Percentiles rank a stretch among this genome's conserved stretches.
phyloP scores from a whole-genome alignment of 768 basidiomycete genomes.

The Fomitopsis serialis region DNA sequence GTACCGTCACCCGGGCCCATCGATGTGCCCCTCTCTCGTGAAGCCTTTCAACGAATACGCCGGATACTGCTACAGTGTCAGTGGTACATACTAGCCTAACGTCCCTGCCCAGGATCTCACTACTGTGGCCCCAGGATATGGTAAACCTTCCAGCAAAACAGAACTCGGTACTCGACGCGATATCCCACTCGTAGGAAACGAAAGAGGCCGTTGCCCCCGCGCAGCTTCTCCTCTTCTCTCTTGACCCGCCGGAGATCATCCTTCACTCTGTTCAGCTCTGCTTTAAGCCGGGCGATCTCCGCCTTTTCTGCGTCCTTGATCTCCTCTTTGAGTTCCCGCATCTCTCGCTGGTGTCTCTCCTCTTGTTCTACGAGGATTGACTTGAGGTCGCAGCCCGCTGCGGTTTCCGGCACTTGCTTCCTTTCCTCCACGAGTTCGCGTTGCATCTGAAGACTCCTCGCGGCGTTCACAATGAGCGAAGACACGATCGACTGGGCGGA shows the following conservation, averaged over 20 bases:
- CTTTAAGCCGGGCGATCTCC: slow-evolving; percentile 2
- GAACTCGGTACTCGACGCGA: not conserved
- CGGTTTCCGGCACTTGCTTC: slow-evolving; percentile 7
- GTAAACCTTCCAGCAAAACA: not conserved
- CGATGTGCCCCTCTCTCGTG: too few species aligned
- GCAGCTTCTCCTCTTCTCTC: not conserved
- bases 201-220: not conserved
- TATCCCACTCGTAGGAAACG: too few species aligned
- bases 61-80: too few species aligned
- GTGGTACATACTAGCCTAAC: too few species aligned
- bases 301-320: slow-evolving; percentile 1
- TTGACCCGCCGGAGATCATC: not conserved
- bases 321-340: slow-evolving; percentile 22
- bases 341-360: slow-evolving; percentile 7
- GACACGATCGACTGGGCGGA: slow-evolving; percentile 7
- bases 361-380: slow-evolving; percentile 10
- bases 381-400: slow-evolving; percentile 14
- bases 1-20: too few species aligned
- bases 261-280: not conserved
- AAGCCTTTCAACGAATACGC: too few species aligned
- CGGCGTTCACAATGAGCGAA: not conserved
- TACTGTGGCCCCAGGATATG: not conserved
- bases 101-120: too few species aligned
- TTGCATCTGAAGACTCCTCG: slow-evolving; percentile 8
- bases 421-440: slow-evolving; percentile 8